Conservation (phyloP, 2,329 filamentous ascomycete species). For the Colletotrichum incanum region DNA sequence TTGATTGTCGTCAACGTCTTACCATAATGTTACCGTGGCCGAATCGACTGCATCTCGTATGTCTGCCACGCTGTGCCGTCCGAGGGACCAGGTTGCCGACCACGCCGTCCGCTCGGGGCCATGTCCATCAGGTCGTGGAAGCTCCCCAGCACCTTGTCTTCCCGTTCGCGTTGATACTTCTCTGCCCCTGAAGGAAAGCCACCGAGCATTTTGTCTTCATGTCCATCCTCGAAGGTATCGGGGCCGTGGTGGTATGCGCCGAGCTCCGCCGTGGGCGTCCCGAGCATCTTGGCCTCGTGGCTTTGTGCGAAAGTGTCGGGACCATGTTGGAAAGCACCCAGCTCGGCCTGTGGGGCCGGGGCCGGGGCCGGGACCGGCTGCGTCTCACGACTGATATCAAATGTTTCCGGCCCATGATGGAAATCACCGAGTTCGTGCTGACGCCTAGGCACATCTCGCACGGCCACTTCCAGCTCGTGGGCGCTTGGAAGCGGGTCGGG, state of each 20-base stretch:
- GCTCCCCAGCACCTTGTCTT: conserved; percentile 39
- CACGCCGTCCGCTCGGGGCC: conserved; percentile 17
- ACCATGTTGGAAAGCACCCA: conserved; percentile 37
- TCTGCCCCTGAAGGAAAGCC: conserved; percentile 28
- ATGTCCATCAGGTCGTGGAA: conserved; percentile 33
- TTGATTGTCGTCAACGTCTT: background rate
- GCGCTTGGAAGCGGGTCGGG: conserved; percentile 33
- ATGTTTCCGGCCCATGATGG: conserved; percentile 34
- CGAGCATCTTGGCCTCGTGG: conserved; percentile 38
- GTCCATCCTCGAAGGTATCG: conserved; percentile 36
- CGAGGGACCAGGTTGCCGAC: background rate
- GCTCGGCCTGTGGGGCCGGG: conserved; percentile 25
- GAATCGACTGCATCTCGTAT: conserved; percentile 35
- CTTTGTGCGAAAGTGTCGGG: conserved; percentile 32
- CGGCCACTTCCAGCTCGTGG: conserved; percentile 39
- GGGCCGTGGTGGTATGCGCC: conserved; percentile 39
- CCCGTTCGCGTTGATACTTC: conserved; percentile 28
- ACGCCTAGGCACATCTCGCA: conserved; percentile 34
- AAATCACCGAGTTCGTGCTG: conserved; percentile 39
- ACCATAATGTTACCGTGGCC: conserved; percentile 14
- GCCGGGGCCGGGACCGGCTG: background rate
- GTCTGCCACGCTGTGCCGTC: conserved; percentile 20
- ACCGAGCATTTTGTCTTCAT: conserved; percentile 39
- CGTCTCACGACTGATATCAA: background rate
- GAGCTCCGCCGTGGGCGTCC: conserved; percentile 34